Conservation (phyloP, 495 filamentous ascomycete species). For the Talaromyces stipitatus region DNA sequence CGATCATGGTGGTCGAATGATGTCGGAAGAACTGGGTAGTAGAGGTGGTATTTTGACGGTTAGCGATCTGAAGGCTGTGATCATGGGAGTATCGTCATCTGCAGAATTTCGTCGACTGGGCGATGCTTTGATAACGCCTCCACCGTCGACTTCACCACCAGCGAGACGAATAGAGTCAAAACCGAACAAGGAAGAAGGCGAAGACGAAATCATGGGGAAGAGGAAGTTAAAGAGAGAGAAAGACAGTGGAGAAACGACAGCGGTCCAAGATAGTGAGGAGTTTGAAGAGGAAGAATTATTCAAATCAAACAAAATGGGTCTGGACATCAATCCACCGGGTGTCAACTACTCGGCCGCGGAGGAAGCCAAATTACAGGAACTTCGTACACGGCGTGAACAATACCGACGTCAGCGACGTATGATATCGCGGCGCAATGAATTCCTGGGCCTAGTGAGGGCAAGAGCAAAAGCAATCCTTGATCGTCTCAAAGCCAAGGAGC, state of each 20-base stretch:
- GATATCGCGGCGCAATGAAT: slow-evolving; percentile 35
- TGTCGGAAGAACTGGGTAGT: slow-evolving; percentile 39
- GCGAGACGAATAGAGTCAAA: slow-evolving; percentile 7
- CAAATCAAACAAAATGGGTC: slow-evolving; percentile 66
- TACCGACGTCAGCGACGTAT: slow-evolving; percentile 33
- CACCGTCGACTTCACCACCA: slow-evolving; percentile 12
- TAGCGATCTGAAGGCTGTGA: slow-evolving; percentile 49
- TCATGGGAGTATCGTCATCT: slow-evolving; percentile 37
- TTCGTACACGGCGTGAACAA: slow-evolving; percentile 30
- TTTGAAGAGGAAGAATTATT: slow-evolving; percentile 72
- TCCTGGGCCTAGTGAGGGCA: slow-evolving; percentile 35
- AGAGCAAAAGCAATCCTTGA: slow-evolving; percentile 38
- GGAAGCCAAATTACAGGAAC: slow-evolving; percentile 29
- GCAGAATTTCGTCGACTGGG: slow-evolving; percentile 52
- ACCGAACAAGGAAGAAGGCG: slow-evolving; percentile 11
- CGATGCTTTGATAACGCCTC: slow-evolving; percentile 36
- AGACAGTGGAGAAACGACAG: slow-evolving; percentile 6
- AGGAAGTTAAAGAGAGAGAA: slow-evolving; percentile 8
- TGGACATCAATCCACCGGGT: slow-evolving; percentile 23
- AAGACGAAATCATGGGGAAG: neutral
- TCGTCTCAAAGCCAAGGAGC: slow-evolving; percentile 38
- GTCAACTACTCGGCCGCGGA: slow-evolving; percentile 36
- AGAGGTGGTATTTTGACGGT: slow-evolving; percentile 51
- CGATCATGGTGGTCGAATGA: neutral
- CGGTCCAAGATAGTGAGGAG: slow-evolving; percentile 1